Evolutionary conservation across 257 asterid genomes (phyloP), one percentile per base, ranked within the genome.

Genomic region (Solanum rostratum): DNA sequence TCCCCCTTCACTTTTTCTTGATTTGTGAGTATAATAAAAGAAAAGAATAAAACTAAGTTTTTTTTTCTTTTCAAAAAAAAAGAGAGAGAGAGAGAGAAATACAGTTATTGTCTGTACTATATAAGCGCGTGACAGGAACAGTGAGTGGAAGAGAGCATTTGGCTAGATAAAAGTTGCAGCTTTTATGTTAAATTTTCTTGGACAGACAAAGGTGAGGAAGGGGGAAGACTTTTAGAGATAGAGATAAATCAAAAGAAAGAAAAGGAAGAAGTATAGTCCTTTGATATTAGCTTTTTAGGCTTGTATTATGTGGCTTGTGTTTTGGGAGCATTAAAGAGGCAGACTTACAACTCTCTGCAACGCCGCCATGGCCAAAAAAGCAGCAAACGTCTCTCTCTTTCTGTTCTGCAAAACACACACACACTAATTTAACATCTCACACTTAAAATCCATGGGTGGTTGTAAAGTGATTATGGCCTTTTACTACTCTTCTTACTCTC

Each of bases 321-420:
- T 39, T 24, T 24, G 80, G 82, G 52, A 84, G 91, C 93, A 91
- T 91, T 93, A 88, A 95, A 89, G 88, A 88, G 88, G 90, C 62
- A 65, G 94, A 93, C 92, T 91, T 91, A 93, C 90, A 95, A 95
- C 89, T 90, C 88, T 89, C 98, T 95, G 97, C 92, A 90, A 92
- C 97, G 97, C 98, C 97, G 98, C 95, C 98, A 95, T 90, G 89
- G 90, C 88, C 88, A 87, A 59, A 86, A 91, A 94, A 93, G 88
- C 89, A 91, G 88, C 92, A 90, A 63, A 85, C 68, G 63, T 24
- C 82, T 52, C 33, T 84, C 83, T 79, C 55, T 33, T 13, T 78
- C 85, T 43, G 69, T 84, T 82, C 82, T 83, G 79, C 59, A 74
- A 45, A 45, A 37, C 20, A 43, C 33, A 43, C n/a, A 82, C 80